phyloP scores from a whole-genome alignment of 1,284 basidiomycete genomes.

The Papiliotrema flavescens region DNA sequence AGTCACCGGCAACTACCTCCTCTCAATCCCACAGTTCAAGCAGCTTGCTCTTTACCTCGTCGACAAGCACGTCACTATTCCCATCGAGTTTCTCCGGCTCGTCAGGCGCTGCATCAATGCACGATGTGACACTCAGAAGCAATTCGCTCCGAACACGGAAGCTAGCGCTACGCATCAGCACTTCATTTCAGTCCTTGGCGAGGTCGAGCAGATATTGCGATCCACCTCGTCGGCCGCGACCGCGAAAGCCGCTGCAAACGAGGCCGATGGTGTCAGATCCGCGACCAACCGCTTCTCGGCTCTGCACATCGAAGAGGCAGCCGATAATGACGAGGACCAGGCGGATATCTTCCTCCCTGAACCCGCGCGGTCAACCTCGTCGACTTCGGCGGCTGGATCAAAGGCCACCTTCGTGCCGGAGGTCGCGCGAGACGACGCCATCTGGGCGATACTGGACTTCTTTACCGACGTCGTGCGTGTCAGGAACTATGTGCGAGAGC shows the following conservation, averaged over 20 bases:
- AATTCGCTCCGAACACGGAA: not conserved
- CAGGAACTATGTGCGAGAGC: conserved; percentile 7
- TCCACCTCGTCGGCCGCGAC: not conserved
- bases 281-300: conserved; percentile 3
- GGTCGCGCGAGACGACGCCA: conserved; percentile 1
- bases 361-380: conserved; percentile 1
- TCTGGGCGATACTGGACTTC: conserved; percentile 10
- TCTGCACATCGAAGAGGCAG: not conserved
- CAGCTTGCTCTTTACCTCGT: conserved; percentile 8
- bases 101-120: conserved; percentile 12
- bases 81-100: conserved; percentile 11
- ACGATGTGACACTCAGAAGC: not conserved
- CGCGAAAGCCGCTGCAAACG: not conserved
- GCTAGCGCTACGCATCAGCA: conserved; percentile 3
- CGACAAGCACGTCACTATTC: conserved; percentile 6
- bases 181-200: conserved; percentile 10
- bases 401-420: conserved; percentile 3
- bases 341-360: conserved; percentile 16
- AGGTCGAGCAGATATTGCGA: conserved; percentile 4
- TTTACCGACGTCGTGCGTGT: conserved; percentile 11
- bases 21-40: conserved; percentile 6
- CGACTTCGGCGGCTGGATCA: not conserved
- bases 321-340: conserved; percentile 8
- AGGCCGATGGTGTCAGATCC: not conserved
- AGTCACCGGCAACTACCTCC: not conserved